Evolutionary conservation across 2,329 filamentous ascomycete genomes (phyloP), one percentile per base, ranked within the genome.

Genomic region (Cladosporium sp.): DNA sequence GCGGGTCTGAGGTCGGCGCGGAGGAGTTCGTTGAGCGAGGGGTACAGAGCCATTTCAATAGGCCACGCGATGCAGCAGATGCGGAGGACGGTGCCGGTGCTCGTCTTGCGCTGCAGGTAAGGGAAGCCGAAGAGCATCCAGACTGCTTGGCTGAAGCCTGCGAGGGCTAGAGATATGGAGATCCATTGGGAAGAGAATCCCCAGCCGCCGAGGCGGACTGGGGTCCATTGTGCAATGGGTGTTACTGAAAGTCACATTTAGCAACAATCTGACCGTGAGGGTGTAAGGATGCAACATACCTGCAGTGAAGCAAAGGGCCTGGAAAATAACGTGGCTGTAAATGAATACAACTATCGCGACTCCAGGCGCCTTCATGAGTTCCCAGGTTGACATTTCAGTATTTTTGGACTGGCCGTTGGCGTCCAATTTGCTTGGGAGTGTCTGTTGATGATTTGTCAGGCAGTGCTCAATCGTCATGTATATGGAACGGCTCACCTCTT

Each of bases 51-150:
- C 74, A 92, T 88, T 74, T 91, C 88, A 58, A 88, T 72, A 0
- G 91, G 90, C 79, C 90, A 93, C 0, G 74, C 79, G 34, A 73
- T 69, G 1, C 83, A 84, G 73, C 89, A 91, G 10, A 78, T 69
- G 5, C 84, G 82, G 67, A 94, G 79, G 0, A 93, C 80, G 4
- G 83, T 84, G 26, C 87, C 88, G 7, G 90, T 93, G 11, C 91
- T 90, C 25, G 88, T 75, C 23, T 85, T 85, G 39, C 77, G 80
- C 72, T 94, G 91, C 1, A 94, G 76, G 0, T 82, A 79, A 0
- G 91, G 90, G 73, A 94, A 93, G 34, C 84, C 80, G 16, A 91
- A 68, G 0, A 94, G 81, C 1, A 92, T 84, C 90, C 91, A 94
- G 7, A 85, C 65, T 0, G 89, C 86, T 75, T 94, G 91, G 4